Conservation (phyloP, 148 eudicot species). For the Drosera capensis region DNA sequence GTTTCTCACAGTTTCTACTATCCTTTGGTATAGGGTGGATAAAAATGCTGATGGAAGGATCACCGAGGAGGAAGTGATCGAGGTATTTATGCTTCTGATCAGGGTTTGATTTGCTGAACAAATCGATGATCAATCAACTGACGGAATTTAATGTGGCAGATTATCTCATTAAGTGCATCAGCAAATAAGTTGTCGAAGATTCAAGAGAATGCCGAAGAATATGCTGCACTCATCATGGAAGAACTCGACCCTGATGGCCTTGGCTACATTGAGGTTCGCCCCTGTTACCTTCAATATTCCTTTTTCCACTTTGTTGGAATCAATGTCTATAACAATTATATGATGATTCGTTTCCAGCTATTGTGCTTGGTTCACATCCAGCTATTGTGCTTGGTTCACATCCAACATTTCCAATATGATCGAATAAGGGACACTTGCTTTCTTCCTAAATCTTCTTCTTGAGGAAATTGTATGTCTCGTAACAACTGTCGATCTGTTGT, state of each 20-base stretch:
- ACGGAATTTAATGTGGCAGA: constrained; percentile 11
- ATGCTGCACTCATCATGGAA: constrained; percentile 44
- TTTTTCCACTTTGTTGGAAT: too few relatives aligned
- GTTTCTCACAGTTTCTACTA: not conserved
- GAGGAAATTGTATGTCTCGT: too few relatives aligned
- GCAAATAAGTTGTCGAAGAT: constrained; percentile 29
- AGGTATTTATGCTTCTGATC: constrained; percentile 13
- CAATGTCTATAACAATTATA: too few relatives aligned
- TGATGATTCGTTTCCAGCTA: too few relatives aligned
- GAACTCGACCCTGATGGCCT: constrained; percentile 35
- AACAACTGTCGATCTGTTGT: too few relatives aligned
- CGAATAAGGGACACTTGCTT: too few relatives aligned
- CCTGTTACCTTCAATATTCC: too few relatives aligned
- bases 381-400: too few relatives aligned
- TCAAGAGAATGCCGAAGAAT: constrained; percentile 31
- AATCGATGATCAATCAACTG: not conserved
- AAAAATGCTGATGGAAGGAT: constrained; percentile 39
- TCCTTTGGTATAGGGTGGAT: constrained; percentile 23
- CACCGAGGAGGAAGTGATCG: constrained; percentile 37
- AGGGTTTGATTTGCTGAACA: too few relatives aligned
- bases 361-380: too few relatives aligned
- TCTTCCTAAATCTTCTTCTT: too few relatives aligned
- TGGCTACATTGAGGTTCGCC: constrained; percentile 36
- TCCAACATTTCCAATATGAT: too few relatives aligned
- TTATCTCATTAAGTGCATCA: constrained; percentile 26